Conservation (phyloP, 192 early-diverging fungal genomes). For the Pilobolus umbonatus region DNA sequence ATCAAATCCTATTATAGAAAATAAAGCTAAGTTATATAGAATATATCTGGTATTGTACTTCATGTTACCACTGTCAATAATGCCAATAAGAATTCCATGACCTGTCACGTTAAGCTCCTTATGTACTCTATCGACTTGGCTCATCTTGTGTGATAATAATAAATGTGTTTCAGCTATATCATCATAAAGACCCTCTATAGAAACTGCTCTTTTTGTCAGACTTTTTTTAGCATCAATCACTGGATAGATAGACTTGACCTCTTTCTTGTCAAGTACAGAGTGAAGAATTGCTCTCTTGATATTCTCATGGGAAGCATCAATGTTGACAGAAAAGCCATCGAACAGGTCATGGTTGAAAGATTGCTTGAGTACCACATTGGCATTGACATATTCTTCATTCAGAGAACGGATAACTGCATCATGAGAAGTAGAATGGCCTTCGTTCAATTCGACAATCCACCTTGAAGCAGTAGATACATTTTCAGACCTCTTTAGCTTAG, state of each 20-base stretch:
- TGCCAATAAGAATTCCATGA: slow-evolving; percentile 60
- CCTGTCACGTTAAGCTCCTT: slow-evolving; percentile 51
- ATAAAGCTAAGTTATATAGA: background rate
- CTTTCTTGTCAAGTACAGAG: slow-evolving; percentile 4
- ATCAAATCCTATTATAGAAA: slow-evolving; percentile 37
- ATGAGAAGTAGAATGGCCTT: too few species aligned
- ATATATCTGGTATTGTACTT: background rate
- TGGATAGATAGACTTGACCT: slow-evolving; percentile 21
- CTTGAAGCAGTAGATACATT: too few species aligned
- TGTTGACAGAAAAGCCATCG: slow-evolving; percentile 17
- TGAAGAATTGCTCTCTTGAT: background rate
- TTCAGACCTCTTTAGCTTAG: too few species aligned
- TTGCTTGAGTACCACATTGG: slow-evolving; percentile 3
- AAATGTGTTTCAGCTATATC: slow-evolving; percentile 1
- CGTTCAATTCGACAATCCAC: too few species aligned
- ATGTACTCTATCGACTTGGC: slow-evolving; percentile 50
- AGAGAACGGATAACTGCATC: slow-evolving; percentile 19
- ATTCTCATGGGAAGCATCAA: background rate
- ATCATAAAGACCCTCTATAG: too few species aligned
- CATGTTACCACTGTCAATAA: slow-evolving; percentile 58
- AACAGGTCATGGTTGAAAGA: slow-evolving; percentile 17
- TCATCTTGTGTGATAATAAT: slow-evolving; percentile 41
- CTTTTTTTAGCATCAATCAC: slow-evolving; percentile 1
- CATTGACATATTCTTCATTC: background rate
- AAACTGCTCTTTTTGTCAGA: too few species aligned